Conservation (phyloP, 1,284 basidiomycete species). For the Grifola frondosa region DNA sequence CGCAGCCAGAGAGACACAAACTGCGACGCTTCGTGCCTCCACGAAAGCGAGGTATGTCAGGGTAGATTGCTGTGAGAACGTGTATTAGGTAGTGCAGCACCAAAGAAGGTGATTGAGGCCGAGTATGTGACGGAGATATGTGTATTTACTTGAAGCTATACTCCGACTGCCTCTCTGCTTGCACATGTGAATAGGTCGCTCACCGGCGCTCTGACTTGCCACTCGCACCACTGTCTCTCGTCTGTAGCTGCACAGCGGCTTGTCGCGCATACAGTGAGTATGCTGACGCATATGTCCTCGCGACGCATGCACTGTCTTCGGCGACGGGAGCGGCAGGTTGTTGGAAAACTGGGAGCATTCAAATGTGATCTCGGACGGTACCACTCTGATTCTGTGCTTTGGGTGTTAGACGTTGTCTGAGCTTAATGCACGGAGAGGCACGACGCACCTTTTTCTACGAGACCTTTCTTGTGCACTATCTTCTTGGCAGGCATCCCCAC, state of each 20-base stretch:
- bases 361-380: constrained; percentile 70
- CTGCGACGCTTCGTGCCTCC: no score
- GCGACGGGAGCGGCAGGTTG: constrained; percentile 68
- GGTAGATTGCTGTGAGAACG: constrained; percentile 67
- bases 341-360: constrained; percentile 75
- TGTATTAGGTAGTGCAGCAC: constrained; percentile 52
- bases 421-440: neutral
- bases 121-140: constrained; percentile 56
- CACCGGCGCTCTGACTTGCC: constrained; percentile 65
- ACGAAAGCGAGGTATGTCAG: constrained; percentile 67
- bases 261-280: constrained; percentile 62
- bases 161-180: constrained; percentile 63
- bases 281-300: constrained; percentile 59
- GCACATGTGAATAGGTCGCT: constrained; percentile 70
- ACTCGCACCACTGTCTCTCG: constrained; percentile 73
- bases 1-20: no score
- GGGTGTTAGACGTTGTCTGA: neutral
- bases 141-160: neutral
- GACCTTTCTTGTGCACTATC: constrained; percentile 60
- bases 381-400: constrained; percentile 47
- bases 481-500: constrained; percentile 39
- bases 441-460: constrained; percentile 54
- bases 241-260: constrained; percentile 57
- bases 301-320: constrained; percentile 63
- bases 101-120: constrained; percentile 52